These are phyloP conservation scores for Jaltomata sinuosa DNA, from an alignment of 257 asterid genomes.

Conservation along the genomic window DNA sequence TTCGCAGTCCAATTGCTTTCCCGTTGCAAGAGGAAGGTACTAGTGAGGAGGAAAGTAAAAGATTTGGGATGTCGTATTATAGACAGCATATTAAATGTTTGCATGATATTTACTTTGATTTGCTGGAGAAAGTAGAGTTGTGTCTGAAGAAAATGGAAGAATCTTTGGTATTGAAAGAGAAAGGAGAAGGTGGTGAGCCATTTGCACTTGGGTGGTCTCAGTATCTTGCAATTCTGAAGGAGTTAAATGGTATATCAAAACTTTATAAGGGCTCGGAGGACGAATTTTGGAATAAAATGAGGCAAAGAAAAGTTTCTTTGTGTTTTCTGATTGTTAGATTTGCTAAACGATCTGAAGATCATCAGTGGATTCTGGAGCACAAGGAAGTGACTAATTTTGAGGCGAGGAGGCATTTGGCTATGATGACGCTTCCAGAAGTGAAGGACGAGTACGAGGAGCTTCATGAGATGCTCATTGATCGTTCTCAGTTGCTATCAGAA, in stretches of 20 bases:
- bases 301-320: constrained; percentile 44
- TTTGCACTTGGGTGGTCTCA: constrained; percentile 41
- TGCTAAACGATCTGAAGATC: constrained; percentile 68
- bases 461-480: constrained; percentile 96
- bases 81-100: constrained; percentile 31
- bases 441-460: constrained; percentile 78
- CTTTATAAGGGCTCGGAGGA: constrained; percentile 44
- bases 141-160: constrained; percentile 55
- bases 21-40: constrained; percentile 25
- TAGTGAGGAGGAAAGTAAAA: background rate
- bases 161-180: constrained; percentile 19
- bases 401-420: constrained; percentile 71
- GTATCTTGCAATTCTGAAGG: constrained; percentile 62
- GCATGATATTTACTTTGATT: constrained; percentile 28
- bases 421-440: constrained; percentile 80
- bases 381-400: constrained; percentile 78
- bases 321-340: constrained; percentile 52
- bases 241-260: constrained; percentile 49
- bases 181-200: constrained; percentile 18
- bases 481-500: constrained; percentile 64
- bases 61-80: background rate
- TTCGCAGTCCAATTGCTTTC: constrained; percentile 19
- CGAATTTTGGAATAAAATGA: constrained; percentile 56
- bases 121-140: constrained; percentile 41
- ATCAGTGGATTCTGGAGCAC: constrained; percentile 62